Evolutionary conservation across 1,284 basidiomycete genomes (phyloP), one percentile per base, ranked within the genome.

Genomic region (Ustilago vetiveriae): DNA sequence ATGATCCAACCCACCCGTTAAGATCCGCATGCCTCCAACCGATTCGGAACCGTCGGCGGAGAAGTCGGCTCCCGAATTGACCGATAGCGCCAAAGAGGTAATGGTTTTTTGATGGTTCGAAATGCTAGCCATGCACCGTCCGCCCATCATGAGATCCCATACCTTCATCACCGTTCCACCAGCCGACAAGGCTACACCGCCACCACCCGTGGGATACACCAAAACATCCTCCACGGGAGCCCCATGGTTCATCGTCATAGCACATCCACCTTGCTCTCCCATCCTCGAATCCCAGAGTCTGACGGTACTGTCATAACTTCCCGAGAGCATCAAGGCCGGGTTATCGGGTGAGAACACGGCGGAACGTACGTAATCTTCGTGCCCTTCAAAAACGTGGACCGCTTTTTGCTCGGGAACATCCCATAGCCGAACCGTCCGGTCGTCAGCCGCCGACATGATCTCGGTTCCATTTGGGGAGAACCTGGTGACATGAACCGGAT

Each of bases 71-170:
- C 75, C 77, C 2, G 69, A 72, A 22, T 75, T 59, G 37, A 78
- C 69, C 2, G 69, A 73, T 22, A 81, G 63, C 13, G 75, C 68
- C 23, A 98, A 86, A 21, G 90, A 88, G 0, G 95, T 98, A 59
- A 99, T 89, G 0, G 94, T 95, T 85, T 99, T 99, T 83, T 98
- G 95, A 82, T 99, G 96, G 84, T 98, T 98, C 9, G 78, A 80
- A 19, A 79, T 65, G 23, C 70, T 66, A n/a, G 72, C 68, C 48
- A 71, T 72, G 45, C 75, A 78, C 14, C 90, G 87, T 6, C 94
- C 92, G 26, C 92, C 94, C 36, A 93, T 92, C 29, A 95, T 89
- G 33, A 99, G 84, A 82, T 99, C 96, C 95, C 96, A 99, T 1
- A 93, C 88, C 30, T 93, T 89, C 56, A 98, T 85, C 57, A 98